Evolutionary conservation across 352 stramenopile genomes (phyloP).

Genomic region (Pythium monospermum): DNA sequence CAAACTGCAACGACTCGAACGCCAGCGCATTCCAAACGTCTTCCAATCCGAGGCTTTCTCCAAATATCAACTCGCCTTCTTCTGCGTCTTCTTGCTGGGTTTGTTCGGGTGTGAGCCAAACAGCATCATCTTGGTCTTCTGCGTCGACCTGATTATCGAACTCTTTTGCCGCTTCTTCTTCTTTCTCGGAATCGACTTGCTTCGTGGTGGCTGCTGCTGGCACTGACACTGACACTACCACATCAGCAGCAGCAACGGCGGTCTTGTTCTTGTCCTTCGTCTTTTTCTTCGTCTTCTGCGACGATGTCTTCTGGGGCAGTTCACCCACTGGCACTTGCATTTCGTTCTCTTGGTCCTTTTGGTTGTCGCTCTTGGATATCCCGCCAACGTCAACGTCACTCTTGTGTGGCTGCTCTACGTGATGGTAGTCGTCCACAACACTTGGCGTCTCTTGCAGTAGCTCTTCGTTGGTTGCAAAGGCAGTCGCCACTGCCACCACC

Average conservation of each 20-base stretch:
- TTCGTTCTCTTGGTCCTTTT: background rate
- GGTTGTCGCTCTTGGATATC: too few relatives aligned
- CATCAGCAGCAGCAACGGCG: background rate
- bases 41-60: constrained; percentile 7
- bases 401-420: background rate
- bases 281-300: background rate
- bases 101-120: too few relatives aligned
- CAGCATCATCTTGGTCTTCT: too few relatives aligned
- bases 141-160: constrained; percentile 1
- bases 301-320: background rate
- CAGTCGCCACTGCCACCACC: too few relatives aligned
- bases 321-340: background rate
- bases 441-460: background rate
- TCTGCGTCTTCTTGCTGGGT: too few relatives aligned
- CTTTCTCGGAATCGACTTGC: too few relatives aligned
- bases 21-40: constrained; percentile 19
- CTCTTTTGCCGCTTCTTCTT: constrained; percentile 3
- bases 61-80: too few relatives aligned
- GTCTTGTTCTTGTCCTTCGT: background rate
- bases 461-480: background rate
- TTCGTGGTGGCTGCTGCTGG: too few relatives aligned
- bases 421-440: background rate
- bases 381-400: too few relatives aligned
- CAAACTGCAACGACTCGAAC: constrained; percentile 18
- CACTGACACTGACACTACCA: too few relatives aligned